phyloP scores from a whole-genome alignment of 2,329 filamentous ascomycete genomes.

The Colletotrichum sojae region DNA sequence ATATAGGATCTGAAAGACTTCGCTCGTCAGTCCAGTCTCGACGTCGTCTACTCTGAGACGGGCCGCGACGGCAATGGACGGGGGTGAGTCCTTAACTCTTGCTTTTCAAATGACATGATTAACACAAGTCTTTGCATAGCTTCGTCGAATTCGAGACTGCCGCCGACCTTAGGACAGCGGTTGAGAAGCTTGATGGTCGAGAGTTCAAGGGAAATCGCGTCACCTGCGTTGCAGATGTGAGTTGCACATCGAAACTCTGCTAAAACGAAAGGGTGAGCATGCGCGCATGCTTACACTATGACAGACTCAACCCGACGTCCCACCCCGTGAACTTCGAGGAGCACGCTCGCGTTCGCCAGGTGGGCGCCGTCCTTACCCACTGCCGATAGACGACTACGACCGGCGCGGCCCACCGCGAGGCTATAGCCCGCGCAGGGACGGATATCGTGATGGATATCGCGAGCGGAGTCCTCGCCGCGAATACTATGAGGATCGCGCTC shows the following conservation, averaged over 20 bases:
- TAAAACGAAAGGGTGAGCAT: not conserved
- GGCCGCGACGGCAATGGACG: constrained; percentile 91
- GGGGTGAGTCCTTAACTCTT: constrained; percentile 75
- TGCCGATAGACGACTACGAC: constrained; percentile 84
- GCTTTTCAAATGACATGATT: not conserved
- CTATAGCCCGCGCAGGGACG: constrained; percentile 84
- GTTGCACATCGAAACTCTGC: constrained; percentile 48
- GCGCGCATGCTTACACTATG: constrained; percentile 13
- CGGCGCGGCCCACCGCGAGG: constrained; percentile 85
- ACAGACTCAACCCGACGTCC: constrained; percentile 85
- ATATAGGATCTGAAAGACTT: constrained; percentile 99
- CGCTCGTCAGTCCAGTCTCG: constrained; percentile 94
- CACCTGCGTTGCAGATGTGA: constrained; percentile 88
- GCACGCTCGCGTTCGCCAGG: constrained; percentile 85
- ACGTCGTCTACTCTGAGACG: constrained; percentile 98
- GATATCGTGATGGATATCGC: constrained; percentile 82
- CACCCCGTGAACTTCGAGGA: constrained; percentile 73
- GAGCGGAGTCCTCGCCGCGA: constrained; percentile 88
- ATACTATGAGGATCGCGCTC: constrained; percentile 88
- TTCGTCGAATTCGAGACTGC: constrained; percentile 98
- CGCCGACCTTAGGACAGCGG: constrained; percentile 88
- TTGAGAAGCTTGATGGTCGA: constrained; percentile 93
- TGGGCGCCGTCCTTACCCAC: constrained; percentile 75
- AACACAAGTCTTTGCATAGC: constrained; percentile 60
- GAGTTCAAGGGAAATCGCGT: constrained; percentile 95